phyloP scores from a whole-genome alignment of 2,329 filamentous ascomycete species.

The Neofusicoccum ribis region DNA sequence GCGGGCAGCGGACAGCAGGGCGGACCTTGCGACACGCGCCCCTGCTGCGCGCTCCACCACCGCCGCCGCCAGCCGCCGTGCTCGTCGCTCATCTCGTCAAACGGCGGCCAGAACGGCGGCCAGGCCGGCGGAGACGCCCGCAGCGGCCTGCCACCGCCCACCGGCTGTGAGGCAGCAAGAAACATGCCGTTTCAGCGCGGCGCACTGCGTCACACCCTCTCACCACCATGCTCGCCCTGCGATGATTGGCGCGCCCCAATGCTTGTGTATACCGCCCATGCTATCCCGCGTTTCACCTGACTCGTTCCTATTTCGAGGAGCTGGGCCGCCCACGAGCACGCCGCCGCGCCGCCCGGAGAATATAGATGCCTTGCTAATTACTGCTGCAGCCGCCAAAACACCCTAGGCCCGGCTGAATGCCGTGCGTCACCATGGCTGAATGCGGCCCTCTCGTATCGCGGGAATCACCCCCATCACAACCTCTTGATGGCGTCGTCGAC shows the following conservation, averaged over 20 bases:
- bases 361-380: conserved; percentile 6
- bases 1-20: background rate
- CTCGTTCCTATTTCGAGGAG: background rate
- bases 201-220: background rate
- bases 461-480: background rate
- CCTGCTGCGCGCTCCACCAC: background rate
- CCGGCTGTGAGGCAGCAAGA: conserved; percentile 15
- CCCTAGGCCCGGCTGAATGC: background rate
- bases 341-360: background rate
- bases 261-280: conserved; percentile 3
- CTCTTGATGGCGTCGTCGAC: conserved; percentile 19
- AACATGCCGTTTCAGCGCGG: conserved; percentile 13
- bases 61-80: background rate
- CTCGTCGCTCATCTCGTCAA: conserved; percentile 7
- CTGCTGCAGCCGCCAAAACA: background rate
- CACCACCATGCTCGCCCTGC: conserved; percentile 2
- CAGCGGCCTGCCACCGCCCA: background rate
- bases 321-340: background rate
- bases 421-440: background rate
- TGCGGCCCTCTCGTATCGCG: background rate
- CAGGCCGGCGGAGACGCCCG: too few relatives aligned
- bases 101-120: background rate
- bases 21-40: background rate
- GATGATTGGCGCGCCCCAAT: conserved; percentile 6
- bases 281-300: conserved; percentile 6